phyloP scores from a whole-genome alignment of 2,329 filamentous ascomycete genomes.

The Aspergillus texensis region DNA sequence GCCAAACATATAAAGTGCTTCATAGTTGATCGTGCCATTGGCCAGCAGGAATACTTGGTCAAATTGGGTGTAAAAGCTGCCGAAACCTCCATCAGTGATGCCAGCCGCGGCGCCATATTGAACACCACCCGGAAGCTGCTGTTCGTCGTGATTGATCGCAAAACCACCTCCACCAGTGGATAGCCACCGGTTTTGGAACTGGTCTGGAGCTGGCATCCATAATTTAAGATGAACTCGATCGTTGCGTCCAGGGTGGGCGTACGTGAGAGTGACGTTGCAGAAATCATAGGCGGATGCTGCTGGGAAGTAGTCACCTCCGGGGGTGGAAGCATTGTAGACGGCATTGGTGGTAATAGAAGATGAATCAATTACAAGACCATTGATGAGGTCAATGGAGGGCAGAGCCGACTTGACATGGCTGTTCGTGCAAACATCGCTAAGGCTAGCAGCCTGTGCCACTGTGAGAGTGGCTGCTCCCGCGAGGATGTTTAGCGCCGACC shows the following conservation, averaged over 20 bases:
- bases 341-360: not conserved
- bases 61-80: constrained; percentile 42
- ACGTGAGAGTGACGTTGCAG: constrained; percentile 53
- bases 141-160: constrained; percentile 40
- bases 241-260: constrained; percentile 46
- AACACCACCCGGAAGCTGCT: constrained; percentile 38
- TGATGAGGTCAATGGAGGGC: not conserved
- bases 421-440: not conserved
- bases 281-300: constrained; percentile 24
- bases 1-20: constrained; percentile 36
- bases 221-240: constrained; percentile 43
- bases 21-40: constrained; percentile 50
- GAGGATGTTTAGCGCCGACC: not conserved
- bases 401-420: not conserved
- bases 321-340: not conserved
- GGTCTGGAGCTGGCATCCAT: constrained; percentile 47
- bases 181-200: constrained; percentile 52
- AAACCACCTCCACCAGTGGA: constrained; percentile 52
- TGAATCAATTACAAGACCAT: not conserved
- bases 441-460: not conserved
- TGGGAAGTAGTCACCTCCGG: constrained; percentile 14
- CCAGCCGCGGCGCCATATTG: constrained; percentile 46
- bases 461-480: not conserved
- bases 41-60: constrained; percentile 44
- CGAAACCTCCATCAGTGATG: constrained; percentile 49